Evolutionary conservation across 495 filamentous ascomycete genomes (phyloP).

Genomic region (Aspergillus affinis): DNA sequence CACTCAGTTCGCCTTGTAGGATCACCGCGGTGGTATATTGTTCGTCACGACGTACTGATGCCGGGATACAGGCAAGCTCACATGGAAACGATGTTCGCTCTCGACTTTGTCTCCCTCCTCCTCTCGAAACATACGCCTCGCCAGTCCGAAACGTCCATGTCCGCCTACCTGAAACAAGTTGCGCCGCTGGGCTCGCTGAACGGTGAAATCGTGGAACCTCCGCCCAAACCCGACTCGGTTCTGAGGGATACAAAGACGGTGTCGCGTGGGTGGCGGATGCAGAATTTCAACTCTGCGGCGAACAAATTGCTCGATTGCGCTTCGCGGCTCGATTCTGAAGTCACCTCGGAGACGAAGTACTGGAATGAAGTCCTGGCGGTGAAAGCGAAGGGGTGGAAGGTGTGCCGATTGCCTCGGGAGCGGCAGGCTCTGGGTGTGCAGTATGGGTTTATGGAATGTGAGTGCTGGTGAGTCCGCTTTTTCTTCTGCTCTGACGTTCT

Average conservation of each 20-base stretch:
- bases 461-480: neutral
- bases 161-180: conserved; percentile 60
- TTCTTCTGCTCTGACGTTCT: neutral
- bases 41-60: conserved; percentile 13
- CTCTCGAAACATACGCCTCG: conserved; percentile 73
- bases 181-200: conserved; percentile 75
- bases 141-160: conserved; percentile 67
- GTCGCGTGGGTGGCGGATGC: conserved; percentile 75
- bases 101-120: conserved; percentile 84
- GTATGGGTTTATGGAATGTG: conserved; percentile 83
- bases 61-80: conserved; percentile 55
- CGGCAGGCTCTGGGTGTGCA: conserved; percentile 75
- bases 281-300: conserved; percentile 71
- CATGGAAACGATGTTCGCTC: conserved; percentile 62
- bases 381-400: conserved; percentile 78
- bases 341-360: conserved; percentile 75
- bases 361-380: conserved; percentile 84
- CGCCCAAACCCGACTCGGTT: conserved; percentile 50
- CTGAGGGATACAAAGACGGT: conserved; percentile 55
- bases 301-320: conserved; percentile 73
- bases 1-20: conserved; percentile 44
- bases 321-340: conserved; percentile 69
- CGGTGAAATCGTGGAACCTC: conserved; percentile 63
- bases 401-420: conserved; percentile 71
- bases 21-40: conserved; percentile 3